Base-by-base conservation (phyloP, 208 protist species). In the Acanthamoeba lenticulata region DNA sequence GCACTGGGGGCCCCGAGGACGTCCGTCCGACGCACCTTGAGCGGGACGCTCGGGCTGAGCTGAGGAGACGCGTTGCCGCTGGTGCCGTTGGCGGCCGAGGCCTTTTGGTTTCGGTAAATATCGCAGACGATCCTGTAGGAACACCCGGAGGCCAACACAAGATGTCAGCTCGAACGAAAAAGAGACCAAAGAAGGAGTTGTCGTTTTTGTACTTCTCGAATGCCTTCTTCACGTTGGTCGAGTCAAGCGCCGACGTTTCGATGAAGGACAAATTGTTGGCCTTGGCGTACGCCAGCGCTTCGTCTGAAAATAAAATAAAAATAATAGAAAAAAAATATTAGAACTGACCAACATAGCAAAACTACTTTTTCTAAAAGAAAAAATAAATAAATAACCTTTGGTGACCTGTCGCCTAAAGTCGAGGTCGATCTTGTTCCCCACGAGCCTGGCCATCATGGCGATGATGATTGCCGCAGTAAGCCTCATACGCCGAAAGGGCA, bases 221-320 rank as follows among this genome's bases (percentile, higher is more conserved):
- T 21, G 99, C 99, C 91, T 98, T 97, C 90, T 99, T 99, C 69
- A 99, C 99, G 96, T 99, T 99, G 60, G 98, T 99, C 79, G 98
- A 97, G 95, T 99, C 98, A 49, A 99, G 96, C 9, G 99, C 96
- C 45, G 99, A 99, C 9, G 99, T 99, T 95, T 99, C 99, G 69
- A 99, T 98, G 95, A 99, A 99, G 29, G 97, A 98, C 0, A 99
- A 96, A 72, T 97, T 97, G 92, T 99, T 98, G 94, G 99, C 97
- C 55, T 98, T 97, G 21, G 99, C 98, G 95, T 99, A 99, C 60
- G 94, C 96, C 60, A 99, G 98, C 13, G 98, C 99, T 32, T 98
- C 98, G 92, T 99, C 99, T 42, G 49, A 81, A 24, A 5, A 27
- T 38, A 72, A 11, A 60, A 60, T 27, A 60, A 60, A 60, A 60